Conservation (phyloP, 805 yeast species). For the Pichia scutulata region DNA sequence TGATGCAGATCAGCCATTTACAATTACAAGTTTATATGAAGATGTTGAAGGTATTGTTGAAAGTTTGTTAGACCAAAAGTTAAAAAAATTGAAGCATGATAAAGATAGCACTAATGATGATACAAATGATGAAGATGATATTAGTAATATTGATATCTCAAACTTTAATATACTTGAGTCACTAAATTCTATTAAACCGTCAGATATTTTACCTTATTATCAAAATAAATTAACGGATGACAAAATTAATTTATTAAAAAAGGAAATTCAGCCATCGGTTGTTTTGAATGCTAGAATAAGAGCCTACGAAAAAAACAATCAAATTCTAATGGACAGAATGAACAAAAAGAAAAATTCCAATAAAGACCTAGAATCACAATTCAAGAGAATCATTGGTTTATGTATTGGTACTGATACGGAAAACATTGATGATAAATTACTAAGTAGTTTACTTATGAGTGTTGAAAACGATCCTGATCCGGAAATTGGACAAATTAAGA, state of each 20-base stretch:
- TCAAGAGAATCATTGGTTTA: slow-evolving; percentile 78
- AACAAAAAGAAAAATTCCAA: slow-evolving; percentile 46
- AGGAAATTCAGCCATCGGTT: slow-evolving; percentile 38
- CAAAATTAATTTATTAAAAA: slow-evolving; percentile 8
- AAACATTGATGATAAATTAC: slow-evolving; percentile 50
- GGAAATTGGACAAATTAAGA: slow-evolving; percentile 28
- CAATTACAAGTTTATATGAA: slow-evolving; percentile 52
- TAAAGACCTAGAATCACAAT: slow-evolving; percentile 59
- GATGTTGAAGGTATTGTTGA: slow-evolving; percentile 32
- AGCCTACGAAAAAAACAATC: slow-evolving; percentile 71
- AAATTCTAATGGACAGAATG: slow-evolving; percentile 44
- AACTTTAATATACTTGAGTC: neutral
- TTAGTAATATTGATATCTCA: neutral
- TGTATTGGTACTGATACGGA: slow-evolving; percentile 84
- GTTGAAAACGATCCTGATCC: slow-evolving; percentile 77
- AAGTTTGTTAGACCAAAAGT: neutral
- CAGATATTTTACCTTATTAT: slow-evolving; percentile 8
- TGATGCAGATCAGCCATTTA: slow-evolving; percentile 91
- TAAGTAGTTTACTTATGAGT: slow-evolving; percentile 81
- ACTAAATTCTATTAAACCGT: slow-evolving; percentile 11
- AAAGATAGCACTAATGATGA: neutral
- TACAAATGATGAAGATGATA: neutral
- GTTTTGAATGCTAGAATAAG: slow-evolving; percentile 68
- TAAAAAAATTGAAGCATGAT: neutral
- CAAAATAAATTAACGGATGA: slow-evolving; percentile 3